Base-by-base conservation (phyloP, 352 stramenopile species). In the Globisporangium spinosum region DNA sequence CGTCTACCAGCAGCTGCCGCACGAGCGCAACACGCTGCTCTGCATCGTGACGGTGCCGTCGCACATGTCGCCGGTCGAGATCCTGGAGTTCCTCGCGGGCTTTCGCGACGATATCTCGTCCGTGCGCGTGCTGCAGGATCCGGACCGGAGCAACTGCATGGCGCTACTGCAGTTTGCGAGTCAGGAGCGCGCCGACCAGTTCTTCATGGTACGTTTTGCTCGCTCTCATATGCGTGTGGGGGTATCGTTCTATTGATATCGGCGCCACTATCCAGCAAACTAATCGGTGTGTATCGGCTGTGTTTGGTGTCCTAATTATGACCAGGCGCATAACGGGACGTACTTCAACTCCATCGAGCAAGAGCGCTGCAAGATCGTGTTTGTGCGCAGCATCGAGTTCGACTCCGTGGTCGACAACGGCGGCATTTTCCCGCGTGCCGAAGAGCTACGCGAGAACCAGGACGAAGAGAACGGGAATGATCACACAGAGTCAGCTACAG, bases 331-430 rank as follows among this genome's bases (percentile, higher is more conserved):
- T 70, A 97, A 97, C 55, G 89, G 90, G 66, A 93, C 83, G 34
- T 95, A 93, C 65, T 98, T 97, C 72, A 97, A 95, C 73, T 97
- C 90, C 62, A 95, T 98, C 53, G 89, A 97, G 77, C 87, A 89
- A 47, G 87, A 96, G 64, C 80, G 83, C 8, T 97, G 89, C 75
- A 91, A 93, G 58, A 91, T 97, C 70, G 89, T 97, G 56, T 97
- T 98, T 71, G 89, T 97, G 51, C 76, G 83, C 60, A 90, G 80
- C 62, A 93, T 97, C 61, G 85, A 90, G 75, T 97, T 97, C 67
- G 87, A 94, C 70, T 57, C 75, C 0, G 67, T 87, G 17, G 69
- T 62, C 1, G 66, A 73, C 60, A 51, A 51, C 57, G 55, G 72
- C 3, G 62, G 77, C 13, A 55, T 43, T 7, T 72, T 58, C 13